These are phyloP conservation scores for Scheffersomyces titani DNA, from an alignment of 1,139 yeast genomes.

Conservation along the genomic window DNA sequence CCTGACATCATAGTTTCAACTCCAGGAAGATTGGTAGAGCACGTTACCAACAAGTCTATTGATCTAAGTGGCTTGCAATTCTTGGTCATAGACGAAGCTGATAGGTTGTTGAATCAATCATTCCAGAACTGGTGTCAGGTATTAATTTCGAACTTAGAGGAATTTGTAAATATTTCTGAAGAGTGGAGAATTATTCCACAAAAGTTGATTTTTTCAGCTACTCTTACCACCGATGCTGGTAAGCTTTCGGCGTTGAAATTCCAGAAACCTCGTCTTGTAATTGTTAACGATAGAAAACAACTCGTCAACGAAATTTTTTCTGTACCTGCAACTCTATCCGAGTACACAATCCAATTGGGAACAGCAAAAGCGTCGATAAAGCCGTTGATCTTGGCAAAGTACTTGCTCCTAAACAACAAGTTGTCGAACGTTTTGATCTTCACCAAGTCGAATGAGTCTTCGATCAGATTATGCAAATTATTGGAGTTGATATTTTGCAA, in stretches of 20 bases:
- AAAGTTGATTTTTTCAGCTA: constrained; percentile 87
- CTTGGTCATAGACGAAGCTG: constrained; percentile 93
- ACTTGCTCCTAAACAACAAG: constrained; percentile 40
- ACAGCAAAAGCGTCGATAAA: constrained; percentile 63
- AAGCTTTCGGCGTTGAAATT: constrained; percentile 72
- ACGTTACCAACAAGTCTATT: constrained; percentile 47
- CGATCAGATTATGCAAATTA: constrained; percentile 70
- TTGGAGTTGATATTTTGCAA: constrained; percentile 46
- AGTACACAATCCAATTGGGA: constrained; percentile 51
- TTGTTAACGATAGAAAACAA: constrained; percentile 60
- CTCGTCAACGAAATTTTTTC: constrained; percentile 54
- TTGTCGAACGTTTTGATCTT: constrained; percentile 58
- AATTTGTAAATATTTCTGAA: constrained; percentile 17
- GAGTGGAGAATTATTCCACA: constrained; percentile 34
- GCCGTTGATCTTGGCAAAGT: constrained; percentile 68
- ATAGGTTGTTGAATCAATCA: constrained; percentile 82
- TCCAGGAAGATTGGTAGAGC: constrained; percentile 95
- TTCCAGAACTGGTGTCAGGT: constrained; percentile 91
- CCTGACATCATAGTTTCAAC: constrained; percentile 86
- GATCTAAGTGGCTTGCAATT: constrained; percentile 56
- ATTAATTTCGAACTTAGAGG: constrained; percentile 53
- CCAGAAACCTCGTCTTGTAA: constrained; percentile 65
- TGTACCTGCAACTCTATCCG: constrained; percentile 58
- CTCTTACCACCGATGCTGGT: constrained; percentile 91
- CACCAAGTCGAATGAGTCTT: constrained; percentile 84